phyloP scores from a whole-genome alignment of 345 rosid genomes.

The Erucastrum elatum region DNA sequence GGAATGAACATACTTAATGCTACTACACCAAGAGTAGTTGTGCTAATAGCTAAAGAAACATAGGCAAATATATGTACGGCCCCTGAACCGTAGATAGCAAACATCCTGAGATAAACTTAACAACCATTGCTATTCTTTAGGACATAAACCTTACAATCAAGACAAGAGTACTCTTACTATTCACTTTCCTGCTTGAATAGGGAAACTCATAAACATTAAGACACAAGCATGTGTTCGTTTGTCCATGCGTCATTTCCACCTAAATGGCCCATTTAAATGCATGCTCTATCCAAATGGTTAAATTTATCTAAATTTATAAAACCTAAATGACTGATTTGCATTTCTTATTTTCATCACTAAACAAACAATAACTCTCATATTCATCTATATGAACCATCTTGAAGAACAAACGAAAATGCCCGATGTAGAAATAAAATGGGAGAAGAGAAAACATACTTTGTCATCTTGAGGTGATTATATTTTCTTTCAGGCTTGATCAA shows the following conservation, averaged over 20 bases:
- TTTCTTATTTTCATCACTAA: background rate
- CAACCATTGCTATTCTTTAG: background rate
- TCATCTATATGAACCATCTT: background rate
- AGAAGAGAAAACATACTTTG: background rate
- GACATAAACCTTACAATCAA: background rate
- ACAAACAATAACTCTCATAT: background rate
- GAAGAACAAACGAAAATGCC: background rate
- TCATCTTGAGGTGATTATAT: background rate
- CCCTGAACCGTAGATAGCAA: background rate
- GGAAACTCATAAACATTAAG: background rate
- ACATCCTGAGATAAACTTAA: conserved; percentile 9
- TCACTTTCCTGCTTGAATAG: background rate
- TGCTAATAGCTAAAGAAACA: conserved; percentile 3
- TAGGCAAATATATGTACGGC: background rate
- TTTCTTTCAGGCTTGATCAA: background rate
- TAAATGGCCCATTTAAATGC: background rate
- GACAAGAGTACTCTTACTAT: background rate
- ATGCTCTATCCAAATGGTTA: background rate
- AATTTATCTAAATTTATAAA: background rate
- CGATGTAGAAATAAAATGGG: background rate
- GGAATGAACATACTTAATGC: conserved; percentile 21
- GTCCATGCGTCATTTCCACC: background rate
- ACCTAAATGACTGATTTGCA: background rate
- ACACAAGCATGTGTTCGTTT: background rate
- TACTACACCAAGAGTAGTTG: background rate